Conservation (phyloP, 768 basidiomycete species). For the Suillus alpinus region DNA sequence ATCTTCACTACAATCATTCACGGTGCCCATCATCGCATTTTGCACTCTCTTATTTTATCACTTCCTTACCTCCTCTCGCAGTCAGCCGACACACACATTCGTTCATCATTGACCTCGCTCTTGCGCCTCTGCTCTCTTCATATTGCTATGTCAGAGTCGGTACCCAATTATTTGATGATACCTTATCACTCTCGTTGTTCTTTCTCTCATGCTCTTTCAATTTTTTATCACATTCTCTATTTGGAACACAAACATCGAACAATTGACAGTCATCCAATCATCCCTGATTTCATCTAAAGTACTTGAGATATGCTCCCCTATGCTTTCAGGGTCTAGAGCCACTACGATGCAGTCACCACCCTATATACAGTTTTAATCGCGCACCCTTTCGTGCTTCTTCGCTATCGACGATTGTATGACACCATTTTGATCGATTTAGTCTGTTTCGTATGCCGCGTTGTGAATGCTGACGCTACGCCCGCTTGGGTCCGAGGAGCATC, state of each 20-base stretch:
- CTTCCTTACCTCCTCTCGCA: slow-evolving; percentile 20
- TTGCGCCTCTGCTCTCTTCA: slow-evolving; percentile 12
- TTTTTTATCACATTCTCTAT: slow-evolving; percentile 36
- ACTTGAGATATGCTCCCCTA: not conserved
- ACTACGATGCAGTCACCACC: slow-evolving; percentile 1
- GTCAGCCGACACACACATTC: slow-evolving; percentile 31
- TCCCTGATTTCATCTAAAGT: slow-evolving; percentile 13
- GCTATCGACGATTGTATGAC: not conserved
- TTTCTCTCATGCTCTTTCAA: slow-evolving; percentile 2
- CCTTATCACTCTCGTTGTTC: slow-evolving; percentile 33
- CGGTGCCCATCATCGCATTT: slow-evolving; percentile 18
- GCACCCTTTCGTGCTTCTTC: not conserved
- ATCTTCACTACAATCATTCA: slow-evolving; percentile 19
- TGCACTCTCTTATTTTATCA: slow-evolving; percentile 27
- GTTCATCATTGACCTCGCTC: slow-evolving; percentile 1
- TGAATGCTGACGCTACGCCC: slow-evolving; percentile 96
- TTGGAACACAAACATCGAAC: slow-evolving; percentile 34
- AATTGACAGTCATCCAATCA: slow-evolving; percentile 8
- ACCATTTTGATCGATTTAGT: slow-evolving; percentile 9
- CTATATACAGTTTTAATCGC: slow-evolving; percentile 5
- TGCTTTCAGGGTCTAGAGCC: not conserved
- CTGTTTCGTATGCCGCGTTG: slow-evolving; percentile 74
- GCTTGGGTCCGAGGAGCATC: slow-evolving; percentile 90
- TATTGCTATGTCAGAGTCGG: slow-evolving; percentile 17
- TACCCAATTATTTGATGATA: slow-evolving; percentile 31